These are phyloP conservation scores for Catharanthus roseus DNA, from an alignment of 257 asterid genomes.

Conservation along the genomic window DNA sequence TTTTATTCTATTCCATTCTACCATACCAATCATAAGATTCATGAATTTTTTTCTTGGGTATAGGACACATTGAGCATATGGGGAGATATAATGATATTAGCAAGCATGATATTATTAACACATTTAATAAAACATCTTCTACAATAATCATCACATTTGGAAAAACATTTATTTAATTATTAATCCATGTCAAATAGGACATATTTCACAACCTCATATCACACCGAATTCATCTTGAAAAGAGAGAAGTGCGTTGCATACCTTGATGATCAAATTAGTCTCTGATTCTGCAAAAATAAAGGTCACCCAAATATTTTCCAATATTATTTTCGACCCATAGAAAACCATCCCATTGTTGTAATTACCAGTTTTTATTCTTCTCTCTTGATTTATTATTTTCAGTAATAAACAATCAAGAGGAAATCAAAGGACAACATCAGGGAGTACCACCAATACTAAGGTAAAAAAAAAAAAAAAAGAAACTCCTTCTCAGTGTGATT, in stretches of 20 bases:
- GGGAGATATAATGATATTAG: neutral
- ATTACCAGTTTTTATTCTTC: neutral
- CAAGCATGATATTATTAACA: neutral
- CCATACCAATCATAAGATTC: too few relatives aligned
- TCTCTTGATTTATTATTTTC: too few relatives aligned
- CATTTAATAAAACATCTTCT: neutral
- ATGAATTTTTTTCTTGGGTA: neutral
- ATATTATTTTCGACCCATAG: too few relatives aligned
- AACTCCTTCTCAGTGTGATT: too few relatives aligned
- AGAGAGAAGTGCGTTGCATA: neutral
- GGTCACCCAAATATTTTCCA: too few relatives aligned
- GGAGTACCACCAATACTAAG: neutral
- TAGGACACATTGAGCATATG: neutral
- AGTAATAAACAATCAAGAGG: neutral
- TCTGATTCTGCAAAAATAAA: neutral
- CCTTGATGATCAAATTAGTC: neutral
- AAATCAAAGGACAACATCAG: neutral
- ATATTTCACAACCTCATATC: neutral
- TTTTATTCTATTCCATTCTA: too few relatives aligned
- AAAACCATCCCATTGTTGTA: neutral
- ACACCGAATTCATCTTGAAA: neutral
- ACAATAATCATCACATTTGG: neutral
- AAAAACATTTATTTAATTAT: neutral
- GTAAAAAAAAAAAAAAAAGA: too few relatives aligned
- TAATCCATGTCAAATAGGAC: neutral